Percentiles rank a stretch among this genome's conserved stretches.
Conservation (phyloP, 371 early-diverging fungal genomes). For the Mortierella sp. region DNA sequence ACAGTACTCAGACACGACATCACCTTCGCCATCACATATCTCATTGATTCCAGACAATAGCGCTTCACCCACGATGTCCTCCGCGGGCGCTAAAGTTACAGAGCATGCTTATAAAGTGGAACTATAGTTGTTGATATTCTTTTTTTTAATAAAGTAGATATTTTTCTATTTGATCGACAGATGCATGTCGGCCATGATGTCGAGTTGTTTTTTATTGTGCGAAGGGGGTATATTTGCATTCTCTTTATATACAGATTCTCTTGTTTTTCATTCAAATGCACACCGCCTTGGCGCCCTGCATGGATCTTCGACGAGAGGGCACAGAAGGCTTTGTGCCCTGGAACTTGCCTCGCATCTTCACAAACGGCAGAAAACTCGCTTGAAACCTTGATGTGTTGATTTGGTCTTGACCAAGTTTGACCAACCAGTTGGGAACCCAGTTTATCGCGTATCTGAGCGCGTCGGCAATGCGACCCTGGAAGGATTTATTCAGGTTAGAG, state of each 20-base stretch:
- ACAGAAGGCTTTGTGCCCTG: no score
- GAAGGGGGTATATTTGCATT: no score
- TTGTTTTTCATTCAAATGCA: no score
- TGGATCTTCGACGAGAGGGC: no score
- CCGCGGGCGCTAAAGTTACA: not conserved
- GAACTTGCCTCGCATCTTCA: constrained; percentile 7
- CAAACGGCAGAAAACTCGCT: constrained; percentile 11
- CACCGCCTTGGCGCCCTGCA: no score
- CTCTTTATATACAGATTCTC: no score
- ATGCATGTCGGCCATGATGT: no score
- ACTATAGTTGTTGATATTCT: not conserved
- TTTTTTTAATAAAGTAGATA: no score
- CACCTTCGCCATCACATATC: not conserved
- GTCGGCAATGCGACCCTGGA: constrained; percentile 3
- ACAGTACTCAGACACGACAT: not conserved
- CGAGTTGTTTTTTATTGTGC: no score
- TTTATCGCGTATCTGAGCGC: not conserved
- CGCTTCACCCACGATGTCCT: not conserved
- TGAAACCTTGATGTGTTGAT: constrained; percentile 3
- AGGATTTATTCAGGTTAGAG: no score
- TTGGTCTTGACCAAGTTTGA: constrained; percentile 2
- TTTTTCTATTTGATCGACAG: no score
- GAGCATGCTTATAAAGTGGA: not conserved
- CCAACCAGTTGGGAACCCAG: constrained; percentile 16
- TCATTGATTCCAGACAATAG: not conserved